Evolutionary conservation across 2,329 filamentous ascomycete genomes (phyloP).

Genomic region (Penicillium sclerotigenum): DNA sequence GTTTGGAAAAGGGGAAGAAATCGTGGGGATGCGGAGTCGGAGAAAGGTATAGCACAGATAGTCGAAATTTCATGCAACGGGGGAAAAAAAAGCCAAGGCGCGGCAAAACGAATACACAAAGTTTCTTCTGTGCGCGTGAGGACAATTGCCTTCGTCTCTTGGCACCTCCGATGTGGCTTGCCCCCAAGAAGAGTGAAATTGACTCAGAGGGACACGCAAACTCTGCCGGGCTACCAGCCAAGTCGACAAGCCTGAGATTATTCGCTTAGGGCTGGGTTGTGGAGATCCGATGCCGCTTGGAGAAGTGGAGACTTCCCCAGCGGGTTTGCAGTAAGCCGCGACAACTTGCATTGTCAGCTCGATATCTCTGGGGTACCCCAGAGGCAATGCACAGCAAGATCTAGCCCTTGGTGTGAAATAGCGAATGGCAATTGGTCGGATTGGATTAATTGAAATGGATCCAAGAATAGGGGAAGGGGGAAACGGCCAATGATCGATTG

Average conservation of each 20-base stretch:
- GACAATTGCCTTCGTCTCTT: not conserved
- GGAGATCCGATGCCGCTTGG: not conserved
- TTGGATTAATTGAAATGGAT: slow-evolving; percentile 11
- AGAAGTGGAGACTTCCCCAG: slow-evolving; percentile 1
- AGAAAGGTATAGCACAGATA: slow-evolving; percentile 21
- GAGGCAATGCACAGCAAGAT: slow-evolving; percentile 4
- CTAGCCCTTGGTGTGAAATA: not conserved
- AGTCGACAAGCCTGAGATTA: not conserved
- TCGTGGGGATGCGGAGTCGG: slow-evolving; percentile 18
- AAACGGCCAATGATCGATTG: slow-evolving; percentile 10
- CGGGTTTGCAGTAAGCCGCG: not conserved
- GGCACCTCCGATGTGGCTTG: not conserved
- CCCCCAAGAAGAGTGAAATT: not conserved
- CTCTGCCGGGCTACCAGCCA: not conserved
- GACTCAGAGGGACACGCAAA: not conserved
- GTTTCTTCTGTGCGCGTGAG: not conserved
- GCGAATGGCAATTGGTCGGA: slow-evolving; percentile 1
- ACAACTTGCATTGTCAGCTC: not conserved
- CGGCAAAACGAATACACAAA: slow-evolving; percentile 20
- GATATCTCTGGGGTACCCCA: slow-evolving; percentile 12
- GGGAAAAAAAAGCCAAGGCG: slow-evolving; percentile 4
- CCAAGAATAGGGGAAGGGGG: not conserved
- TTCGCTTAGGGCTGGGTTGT: not conserved
- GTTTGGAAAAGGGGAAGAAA: slow-evolving; percentile 11
- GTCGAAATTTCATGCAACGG: not conserved